phyloP scores from a whole-genome alignment of 345 rosid species.

The Iberis pinnata region DNA sequence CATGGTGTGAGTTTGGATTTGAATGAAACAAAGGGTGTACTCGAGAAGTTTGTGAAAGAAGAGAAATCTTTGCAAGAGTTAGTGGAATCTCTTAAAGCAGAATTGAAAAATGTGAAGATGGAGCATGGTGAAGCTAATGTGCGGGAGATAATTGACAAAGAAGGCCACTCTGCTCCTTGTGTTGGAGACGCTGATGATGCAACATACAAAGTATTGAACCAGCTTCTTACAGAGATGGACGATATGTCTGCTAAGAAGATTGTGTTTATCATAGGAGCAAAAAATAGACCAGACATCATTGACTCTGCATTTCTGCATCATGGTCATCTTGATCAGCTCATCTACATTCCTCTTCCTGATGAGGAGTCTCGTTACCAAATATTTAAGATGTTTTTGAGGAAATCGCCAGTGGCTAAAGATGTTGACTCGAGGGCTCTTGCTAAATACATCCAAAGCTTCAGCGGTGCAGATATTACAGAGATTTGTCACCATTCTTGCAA shows the following conservation, averaged over 20 bases:
- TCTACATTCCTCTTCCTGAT: slow-evolving; percentile 71
- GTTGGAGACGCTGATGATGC: slow-evolving; percentile 64
- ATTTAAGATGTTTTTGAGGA: slow-evolving; percentile 54
- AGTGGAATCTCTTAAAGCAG: slow-evolving; percentile 66
- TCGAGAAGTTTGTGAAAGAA: no score
- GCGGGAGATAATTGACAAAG: slow-evolving; percentile 66
- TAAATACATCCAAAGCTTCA: slow-evolving; percentile 53
- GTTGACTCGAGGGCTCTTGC: slow-evolving; percentile 60
- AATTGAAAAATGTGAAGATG: slow-evolving; percentile 70
- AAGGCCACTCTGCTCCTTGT: slow-evolving; percentile 60
- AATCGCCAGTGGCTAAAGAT: slow-evolving; percentile 48
- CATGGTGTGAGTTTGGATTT: slow-evolving; percentile 57
- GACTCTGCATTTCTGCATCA: slow-evolving; percentile 52
- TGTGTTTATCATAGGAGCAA: slow-evolving; percentile 59
- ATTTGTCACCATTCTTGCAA: slow-evolving; percentile 62
- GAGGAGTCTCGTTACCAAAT: slow-evolving; percentile 53
- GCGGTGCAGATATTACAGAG: slow-evolving; percentile 65
- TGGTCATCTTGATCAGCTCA: slow-evolving; percentile 61
- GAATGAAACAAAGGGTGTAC: no score
- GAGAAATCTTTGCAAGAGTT: no score
- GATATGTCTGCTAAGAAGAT: slow-evolving; percentile 66
- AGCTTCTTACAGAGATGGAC: slow-evolving; percentile 71
- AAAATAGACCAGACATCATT: slow-evolving; percentile 56
- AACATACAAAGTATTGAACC: slow-evolving; percentile 61
- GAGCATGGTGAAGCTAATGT: slow-evolving; percentile 74